Base-by-base conservation (phyloP, 345 rosid species). In the Hibiscus mutabilis region DNA sequence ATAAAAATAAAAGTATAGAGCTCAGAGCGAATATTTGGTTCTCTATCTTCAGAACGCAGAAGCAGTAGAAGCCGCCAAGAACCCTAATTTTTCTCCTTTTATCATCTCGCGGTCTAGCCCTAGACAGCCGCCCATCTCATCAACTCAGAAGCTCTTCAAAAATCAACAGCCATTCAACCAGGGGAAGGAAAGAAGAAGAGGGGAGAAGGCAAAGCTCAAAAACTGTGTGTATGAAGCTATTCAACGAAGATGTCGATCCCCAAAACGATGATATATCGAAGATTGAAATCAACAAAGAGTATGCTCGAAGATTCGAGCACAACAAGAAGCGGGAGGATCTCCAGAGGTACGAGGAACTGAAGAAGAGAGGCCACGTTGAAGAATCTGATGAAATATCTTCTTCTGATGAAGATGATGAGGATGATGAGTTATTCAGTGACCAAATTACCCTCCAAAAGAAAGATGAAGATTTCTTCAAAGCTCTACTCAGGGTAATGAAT, bases 281-380 rank as follows among this genome's bases (percentile, higher is more conserved):
- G 73, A 82, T 91, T 0, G 83, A 91, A 81, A 75, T 93, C 68
- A 68, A 91, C 75, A 10, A 82, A 51, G 88, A 87, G 3, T 91
- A 78, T 60, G 87, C 86, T 11, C 74, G 71, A 16, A 81, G 85
- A 68, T 84, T 79, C 31, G 85, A 85, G 79, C 76, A 86, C 81
- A 89, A 87, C 81, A 87, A 84, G 87, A 76, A 78, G 56, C 86
- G 92, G 0, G 92, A 89, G 72, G 93, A 82, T 75, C 85, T 84
- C 27, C 91, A 86, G 16, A 77, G 87, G 60, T 83, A 66, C 40
- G 83, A 84, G 72, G 89, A 78, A 79, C 84, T 80, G 19, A 66
- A 75, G 63, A 79, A 72, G 84, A 81, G 37, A 73, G 97, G 96
- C 68, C 51, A 56, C 10, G 70, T 79, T 6, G 78, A 66, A 2